These are phyloP conservation scores for Ilyonectria mors-panacis DNA, from an alignment of 2,329 filamentous ascomycete species.

Conservation along the genomic window DNA sequence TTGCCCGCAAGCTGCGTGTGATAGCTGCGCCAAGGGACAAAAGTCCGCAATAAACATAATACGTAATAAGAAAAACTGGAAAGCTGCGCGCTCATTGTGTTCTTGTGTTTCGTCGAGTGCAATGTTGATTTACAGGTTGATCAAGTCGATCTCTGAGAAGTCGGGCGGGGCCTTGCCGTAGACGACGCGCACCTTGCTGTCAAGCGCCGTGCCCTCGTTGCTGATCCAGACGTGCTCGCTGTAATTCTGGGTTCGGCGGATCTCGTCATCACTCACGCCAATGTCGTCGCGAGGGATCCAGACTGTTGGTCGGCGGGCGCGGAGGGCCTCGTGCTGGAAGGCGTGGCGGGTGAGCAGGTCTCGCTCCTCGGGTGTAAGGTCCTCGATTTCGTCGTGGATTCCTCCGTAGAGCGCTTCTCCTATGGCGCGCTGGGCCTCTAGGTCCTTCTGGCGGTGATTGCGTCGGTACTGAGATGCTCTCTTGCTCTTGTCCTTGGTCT, in stretches of 20 bases:
- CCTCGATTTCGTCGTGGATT: conserved; percentile 93
- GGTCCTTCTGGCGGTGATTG: conserved; percentile 69
- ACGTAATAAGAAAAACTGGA: conserved; percentile 19
- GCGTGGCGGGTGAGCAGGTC: conserved; percentile 88
- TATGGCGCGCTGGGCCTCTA: conserved; percentile 81
- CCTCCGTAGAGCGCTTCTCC: conserved; percentile 88
- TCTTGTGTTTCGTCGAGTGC: neutral
- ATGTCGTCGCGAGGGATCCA: conserved; percentile 96
- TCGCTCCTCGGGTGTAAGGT: conserved; percentile 90
- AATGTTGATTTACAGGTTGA: conserved; percentile 72
- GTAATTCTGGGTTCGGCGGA: conserved; percentile 81
- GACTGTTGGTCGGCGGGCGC: conserved; percentile 87
- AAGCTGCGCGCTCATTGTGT: neutral
- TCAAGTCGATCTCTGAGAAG: conserved; percentile 89
- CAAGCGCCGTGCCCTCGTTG: conserved; percentile 90
- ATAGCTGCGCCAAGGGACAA: conserved; percentile 14
- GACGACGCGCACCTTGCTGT: conserved; percentile 85
- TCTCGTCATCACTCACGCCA: conserved; percentile 93
- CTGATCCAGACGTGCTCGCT: conserved; percentile 92
- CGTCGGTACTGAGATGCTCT: conserved; percentile 63
- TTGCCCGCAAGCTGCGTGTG: conserved; percentile 42
- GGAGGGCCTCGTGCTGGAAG: conserved; percentile 90
- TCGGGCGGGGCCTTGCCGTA: conserved; percentile 90
- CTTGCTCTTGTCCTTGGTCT: conserved; percentile 47
- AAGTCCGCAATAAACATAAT: conserved; percentile 28